Base-by-base conservation (phyloP, 495 filamentous ascomycete genomes). In the Clohesyomyces aquaticus region DNA sequence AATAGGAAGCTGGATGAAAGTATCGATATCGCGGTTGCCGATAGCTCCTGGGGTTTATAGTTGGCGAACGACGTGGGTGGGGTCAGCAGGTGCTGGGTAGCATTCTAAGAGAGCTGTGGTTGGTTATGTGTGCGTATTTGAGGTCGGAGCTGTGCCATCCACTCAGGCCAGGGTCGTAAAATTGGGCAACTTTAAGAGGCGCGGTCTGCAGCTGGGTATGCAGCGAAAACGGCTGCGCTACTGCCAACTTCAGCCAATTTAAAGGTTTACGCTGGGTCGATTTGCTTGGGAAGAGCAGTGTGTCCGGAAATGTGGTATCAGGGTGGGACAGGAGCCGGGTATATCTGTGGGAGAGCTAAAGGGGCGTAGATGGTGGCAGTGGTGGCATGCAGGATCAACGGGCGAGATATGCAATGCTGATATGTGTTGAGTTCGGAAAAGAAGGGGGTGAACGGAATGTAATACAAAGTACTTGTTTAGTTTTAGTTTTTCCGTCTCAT, bases 161-260 rank as follows among this genome's bases (percentile, higher is more conserved):
- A 56, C 16, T 2, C 14, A 11, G 26, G 61, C 52, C 26, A 11
- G 41, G 59, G 49, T 63, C 9, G 51, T 6, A 4, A 25, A 49
- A 21, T n/a, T 29, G 26, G 63, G 55, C 63, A 55, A 58, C 28
- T 60, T 21, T 59, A 66, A 41, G 46, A 58, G 47, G 3, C 10
- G 63, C 60, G 32, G 49, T 55, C 53, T 66, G 63, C 63, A 65
- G 62, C 45, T 53, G 53, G 46, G 53, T 10, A 38, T 9, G 60
- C 62, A 53, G 47, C 45, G 54, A 35, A 46, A 49, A 59, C 38
- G 60, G 60, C 51, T 56, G 52, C 55, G 56, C 56, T 66, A 59
- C 63, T 66, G 63, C 63, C 55, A 21, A 12, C 23, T 49, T 52
- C 32, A 52, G 63, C 27, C 50, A 66, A 66, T 66, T 66, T 59